Base-by-base conservation (phyloP, 352 stramenopile genomes). In the Globisporangium nodosum region DNA sequence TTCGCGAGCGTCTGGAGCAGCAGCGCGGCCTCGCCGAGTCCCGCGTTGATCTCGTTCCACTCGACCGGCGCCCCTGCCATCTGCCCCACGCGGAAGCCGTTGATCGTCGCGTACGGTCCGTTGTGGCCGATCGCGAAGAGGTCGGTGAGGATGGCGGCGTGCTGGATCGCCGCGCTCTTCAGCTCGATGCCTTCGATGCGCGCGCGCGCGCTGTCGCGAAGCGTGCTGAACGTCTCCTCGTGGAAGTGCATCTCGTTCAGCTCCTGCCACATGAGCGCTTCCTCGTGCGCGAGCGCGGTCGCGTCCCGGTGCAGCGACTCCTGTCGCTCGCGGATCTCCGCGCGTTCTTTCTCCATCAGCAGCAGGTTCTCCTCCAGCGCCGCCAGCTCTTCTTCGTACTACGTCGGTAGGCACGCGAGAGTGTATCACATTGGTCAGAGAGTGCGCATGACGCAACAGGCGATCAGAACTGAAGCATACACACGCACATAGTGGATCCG, bases 41-140 rank as follows among this genome's bases (percentile, higher is more conserved):
- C 87, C 27, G 87, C 81, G 31, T 96, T 96, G 65, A 94, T 94
- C 59, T 96, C 87, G 58, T 94, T 90, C 87, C 87, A 96, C 54
- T 96, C 87, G 35, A 92, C 69, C 6, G 83, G 66, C 13, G 73
- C 64, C 0, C 65, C 73, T 1, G 74, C 56, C 46, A 86, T 63
- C 49, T 87, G 80, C 3, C 87, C 87, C 61, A 96, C 70, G 20
- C 83, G 74, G 60, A 96, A 94, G 16, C 76, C 74, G 54, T 94
- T 96, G 63, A 96, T 92, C 27, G 79, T 93, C 21, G 80, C 87
- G 62, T 93, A 92, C 13, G 65, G 67, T 7, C 85, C 87, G 49
- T 71, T 80, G 54, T 89, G 73, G 9, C 76, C 69, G 59, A 96
- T 94, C 42, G 70, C 61, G 52, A 94, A 96, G 66, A 87, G 78